Base-by-base conservation (phyloP, 768 basidiomycete genomes). In the Leccinum obscurum region DNA sequence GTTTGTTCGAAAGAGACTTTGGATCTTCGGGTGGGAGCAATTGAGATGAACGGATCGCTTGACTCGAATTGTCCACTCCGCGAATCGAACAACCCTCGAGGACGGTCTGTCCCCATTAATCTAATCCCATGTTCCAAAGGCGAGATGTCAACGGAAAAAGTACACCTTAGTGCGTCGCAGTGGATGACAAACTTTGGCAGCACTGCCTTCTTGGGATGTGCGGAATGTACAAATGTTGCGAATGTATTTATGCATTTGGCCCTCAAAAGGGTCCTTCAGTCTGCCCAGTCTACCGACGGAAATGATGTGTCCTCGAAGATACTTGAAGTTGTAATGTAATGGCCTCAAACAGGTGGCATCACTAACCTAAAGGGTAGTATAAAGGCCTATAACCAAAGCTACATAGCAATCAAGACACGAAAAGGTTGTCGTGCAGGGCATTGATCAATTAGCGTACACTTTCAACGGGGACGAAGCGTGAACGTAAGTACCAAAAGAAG, bases 401-500 rank as follows among this genome's bases (percentile, higher is more conserved):
- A 70, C 62, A 64, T 67, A 62, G 63, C 61, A 72, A 71, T 65
- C 64, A 71, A 68, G 57, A 61, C 58, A 52, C 41, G 50, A 56
- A 56, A 46, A 51, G 37, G 46, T 58, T 52, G 54, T 62, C 62
- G 56, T 70, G 65, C 60, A 57, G 55, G 60, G 59, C 58, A 65
- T 68, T 56, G 64, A 64, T 75, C 55, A 58, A 68, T 73, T 75
- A 73, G 68, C 60, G 70, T 73, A 73, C 72, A 72, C 55, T 62
- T 66, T 73, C 71, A 65, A 67, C 70, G n/a, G 41, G 55, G 52
- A 69, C 71, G 60, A 63, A 44, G 56, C 65, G 63, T 63, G 68
- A 48, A 63, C 59, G 70, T 73, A 73, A 72, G 71, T 68, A 72
- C 50, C 58, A 63, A 59, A 52, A 56, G 52, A 56, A 46, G 56